Evolutionary conservation across 2,329 filamentous ascomycete species (phyloP), one percentile per base, ranked within the genome.

Genomic region (Canariomyces notabilis): DNA sequence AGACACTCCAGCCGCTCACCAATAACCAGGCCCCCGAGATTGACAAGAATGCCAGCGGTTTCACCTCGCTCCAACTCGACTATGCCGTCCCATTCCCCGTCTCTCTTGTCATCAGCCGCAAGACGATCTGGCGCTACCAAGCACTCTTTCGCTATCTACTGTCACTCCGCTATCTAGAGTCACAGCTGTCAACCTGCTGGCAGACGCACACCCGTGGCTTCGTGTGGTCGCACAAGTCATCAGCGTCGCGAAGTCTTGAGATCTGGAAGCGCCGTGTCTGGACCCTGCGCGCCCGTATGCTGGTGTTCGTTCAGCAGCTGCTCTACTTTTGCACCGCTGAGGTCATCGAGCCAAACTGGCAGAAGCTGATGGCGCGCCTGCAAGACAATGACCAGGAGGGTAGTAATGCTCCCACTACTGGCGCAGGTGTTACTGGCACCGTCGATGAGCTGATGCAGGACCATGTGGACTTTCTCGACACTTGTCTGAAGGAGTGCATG

Each of bases 361-460:
- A 89, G 55, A 85, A 83, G 38, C 80, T 98, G 51, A 96, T 96
- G 89, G 81, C 84, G n/a, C 77, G 88, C 23, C 75, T 97, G 52
- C 61, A 65, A 47, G 63, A 74, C 52, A 70, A 68, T 6, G 63
- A 64, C 7, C 41, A 44, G 18, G 23, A 29, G 22, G 48, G 41
- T n/a, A 37, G 22, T 18, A 22, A 19, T 12, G 6, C 34, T 12
- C n/a, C 19, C 23, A 35, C n/a, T 16, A 38, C 47, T 8, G 54
- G 54, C 15, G 60, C 60, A n/a, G 59, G 64, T 1, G 62, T 67
- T 6, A 72, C 71, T 33, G 69, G 89, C 31, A 98, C 93, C 0
- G 93, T 98, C 1, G 93, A 98, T 61, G 89, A 97, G 69, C 70
- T 98, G 61, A 98, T 98, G 93, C 89, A 97, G 69, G 90, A 97